A percentile compares a stretch with the other conserved stretches of the same genome.
Evolutionary conservation across 1,139 yeast species (phyloP).

Genomic region (Candida tropicalis): DNA sequence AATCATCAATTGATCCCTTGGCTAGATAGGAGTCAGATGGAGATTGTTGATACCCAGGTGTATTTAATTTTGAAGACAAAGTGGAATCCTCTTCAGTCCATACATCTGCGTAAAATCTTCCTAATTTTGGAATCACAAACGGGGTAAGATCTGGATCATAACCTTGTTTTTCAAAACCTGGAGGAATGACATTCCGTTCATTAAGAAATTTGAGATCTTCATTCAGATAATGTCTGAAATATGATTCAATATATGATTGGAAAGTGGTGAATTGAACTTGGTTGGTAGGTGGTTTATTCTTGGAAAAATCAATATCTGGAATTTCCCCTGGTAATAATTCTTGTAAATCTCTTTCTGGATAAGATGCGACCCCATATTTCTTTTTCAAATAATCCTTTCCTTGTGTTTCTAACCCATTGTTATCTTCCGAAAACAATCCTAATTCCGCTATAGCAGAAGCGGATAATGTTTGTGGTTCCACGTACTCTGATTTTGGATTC

Average conservation of each 20-base stretch:
- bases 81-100: slow-evolving; percentile 85
- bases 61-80: slow-evolving; percentile 41
- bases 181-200: slow-evolving; percentile 59
- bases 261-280: slow-evolving; percentile 93
- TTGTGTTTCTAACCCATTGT: slow-evolving; percentile 54
- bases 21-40: slow-evolving; percentile 55
- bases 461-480: slow-evolving; percentile 71
- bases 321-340: slow-evolving; percentile 83
- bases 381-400: slow-evolving; percentile 75
- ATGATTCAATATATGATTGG: slow-evolving; percentile 82
- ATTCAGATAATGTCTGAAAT: slow-evolving; percentile 71
- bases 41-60: slow-evolving; percentile 41
- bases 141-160: slow-evolving; percentile 73
- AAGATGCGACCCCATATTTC: slow-evolving; percentile 87
- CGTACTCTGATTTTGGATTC: slow-evolving; percentile 81
- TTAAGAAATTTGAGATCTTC: slow-evolving; percentile 80
- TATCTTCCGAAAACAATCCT: slow-evolving; percentile 66
- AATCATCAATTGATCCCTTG: slow-evolving; percentile 58
- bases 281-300: slow-evolving; percentile 77
- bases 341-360: slow-evolving; percentile 76
- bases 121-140: slow-evolving; percentile 78
- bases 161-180: slow-evolving; percentile 46
- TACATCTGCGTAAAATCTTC: slow-evolving; percentile 74
- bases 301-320: slow-evolving; percentile 85
- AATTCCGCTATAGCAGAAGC: slow-evolving; percentile 62